Evolutionary conservation across 805 yeast species (phyloP).

Genomic region (Ogataea polymorpha): DNA sequence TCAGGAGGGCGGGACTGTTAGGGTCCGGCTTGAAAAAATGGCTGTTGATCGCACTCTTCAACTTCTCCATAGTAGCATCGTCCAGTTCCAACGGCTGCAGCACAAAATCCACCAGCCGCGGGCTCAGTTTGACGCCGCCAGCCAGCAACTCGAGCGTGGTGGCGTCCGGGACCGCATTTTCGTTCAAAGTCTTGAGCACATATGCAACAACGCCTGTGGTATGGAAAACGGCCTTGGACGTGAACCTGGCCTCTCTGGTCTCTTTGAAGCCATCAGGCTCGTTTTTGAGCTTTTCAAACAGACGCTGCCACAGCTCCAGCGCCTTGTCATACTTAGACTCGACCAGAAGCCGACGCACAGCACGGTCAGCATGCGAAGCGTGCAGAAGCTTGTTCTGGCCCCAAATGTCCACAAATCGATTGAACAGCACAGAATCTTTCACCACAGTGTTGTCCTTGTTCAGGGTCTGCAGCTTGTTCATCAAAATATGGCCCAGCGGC

Average conservation of each 20-base stretch:
- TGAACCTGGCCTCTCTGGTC: neutral
- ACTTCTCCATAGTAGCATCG: neutral
- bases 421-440: slow-evolving; percentile 22
- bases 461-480: slow-evolving; percentile 9
- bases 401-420: slow-evolving; percentile 21
- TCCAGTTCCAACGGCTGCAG: neutral
- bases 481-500: slow-evolving; percentile 7
- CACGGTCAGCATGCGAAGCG: slow-evolving; percentile 27
- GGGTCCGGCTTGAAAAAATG: slow-evolving; percentile 18
- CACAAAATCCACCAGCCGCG: neutral
- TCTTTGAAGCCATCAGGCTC: slow-evolving; percentile 16
- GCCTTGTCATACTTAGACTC: slow-evolving; percentile 28
- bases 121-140: neutral
- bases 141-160: neutral
- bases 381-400: slow-evolving; percentile 20
- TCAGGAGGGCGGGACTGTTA: slow-evolving; percentile 17
- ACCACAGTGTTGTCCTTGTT: slow-evolving; percentile 14
- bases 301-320: slow-evolving; percentile 28
- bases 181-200: neutral
- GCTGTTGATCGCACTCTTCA: neutral
- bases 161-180: neutral
- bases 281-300: slow-evolving; percentile 24
- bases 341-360: slow-evolving; percentile 18
- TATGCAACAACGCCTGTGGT: slow-evolving; percentile 4
- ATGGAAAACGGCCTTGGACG: neutral